These are phyloP conservation scores for Apiotrichum akiyoshidainum DNA, from an alignment of 1,284 basidiomycete genomes.

Conservation along the genomic window DNA sequence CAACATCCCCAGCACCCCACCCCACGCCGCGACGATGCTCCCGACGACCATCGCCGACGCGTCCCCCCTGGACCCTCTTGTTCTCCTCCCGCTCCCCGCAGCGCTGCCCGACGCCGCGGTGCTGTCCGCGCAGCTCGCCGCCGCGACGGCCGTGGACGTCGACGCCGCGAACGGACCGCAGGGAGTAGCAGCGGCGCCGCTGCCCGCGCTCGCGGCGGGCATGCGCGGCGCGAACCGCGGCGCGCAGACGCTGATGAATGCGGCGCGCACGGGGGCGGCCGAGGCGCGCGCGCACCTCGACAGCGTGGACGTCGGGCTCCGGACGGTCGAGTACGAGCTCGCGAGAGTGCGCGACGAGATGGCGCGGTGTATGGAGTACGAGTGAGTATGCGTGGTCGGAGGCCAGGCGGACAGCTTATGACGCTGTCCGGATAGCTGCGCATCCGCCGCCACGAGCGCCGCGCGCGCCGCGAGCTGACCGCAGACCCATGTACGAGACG, in stretches of 20 bases:
- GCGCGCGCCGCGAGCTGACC: constrained; percentile 7
- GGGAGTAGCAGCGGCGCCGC: constrained; percentile 1
- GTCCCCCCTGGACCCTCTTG: constrained; percentile 39
- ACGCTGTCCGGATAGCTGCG: no score
- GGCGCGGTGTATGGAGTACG: constrained; percentile 38
- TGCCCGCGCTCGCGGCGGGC: constrained; percentile 25
- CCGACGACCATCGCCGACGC: constrained; percentile 30
- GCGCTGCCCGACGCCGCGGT: constrained; percentile 21
- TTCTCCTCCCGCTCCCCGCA: constrained; percentile 36
- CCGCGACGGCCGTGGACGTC: constrained; percentile 8
- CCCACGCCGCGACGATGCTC: constrained; percentile 25
- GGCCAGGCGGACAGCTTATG: no score
- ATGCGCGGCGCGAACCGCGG: constrained; percentile 35
- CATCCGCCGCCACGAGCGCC: not conserved
- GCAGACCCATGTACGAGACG: constrained; percentile 33
- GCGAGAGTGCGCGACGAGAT: constrained; percentile 42
- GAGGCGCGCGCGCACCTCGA: constrained; percentile 36
- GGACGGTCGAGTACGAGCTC: constrained; percentile 43
- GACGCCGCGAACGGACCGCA: not conserved
- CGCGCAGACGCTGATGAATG: constrained; percentile 36
- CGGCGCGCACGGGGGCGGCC: constrained; percentile 28
- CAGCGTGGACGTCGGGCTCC: constrained; percentile 32
- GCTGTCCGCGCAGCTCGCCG: constrained; percentile 23
- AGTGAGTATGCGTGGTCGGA: constrained; percentile 34
- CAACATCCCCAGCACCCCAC: not conserved